Evolutionary conservation across 2,329 filamentous ascomycete genomes (phyloP).

Genomic region (Aspergillus hortae): DNA sequence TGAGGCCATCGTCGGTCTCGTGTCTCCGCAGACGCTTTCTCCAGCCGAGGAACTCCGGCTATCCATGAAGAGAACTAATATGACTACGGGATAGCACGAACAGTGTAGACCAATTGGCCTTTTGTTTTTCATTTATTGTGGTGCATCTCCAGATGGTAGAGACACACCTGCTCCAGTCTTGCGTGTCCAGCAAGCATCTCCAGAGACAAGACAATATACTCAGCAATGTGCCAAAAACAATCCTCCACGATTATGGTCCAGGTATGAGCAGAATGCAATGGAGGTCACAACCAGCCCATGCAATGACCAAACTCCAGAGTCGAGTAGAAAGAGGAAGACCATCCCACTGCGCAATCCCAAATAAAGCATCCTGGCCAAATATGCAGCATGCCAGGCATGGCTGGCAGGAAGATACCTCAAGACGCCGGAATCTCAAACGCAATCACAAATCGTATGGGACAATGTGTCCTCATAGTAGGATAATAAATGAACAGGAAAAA

Average conservation of each 20-base stretch:
- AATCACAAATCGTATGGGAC: constrained; percentile 12
- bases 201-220: neutral
- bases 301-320: neutral
- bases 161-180: constrained; percentile 1
- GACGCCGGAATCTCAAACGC: constrained; percentile 20
- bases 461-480: constrained; percentile 2
- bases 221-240: neutral
- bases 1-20: no score
- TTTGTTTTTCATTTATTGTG: constrained; percentile 1
- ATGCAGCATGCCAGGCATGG: constrained; percentile 18
- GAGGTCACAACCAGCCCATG: neutral
- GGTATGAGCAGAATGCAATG: neutral
- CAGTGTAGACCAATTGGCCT: constrained; percentile 1
- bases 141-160: neutral
- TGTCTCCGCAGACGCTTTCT: no score
- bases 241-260: neutral
- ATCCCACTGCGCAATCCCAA: neutral
- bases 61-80: neutral
- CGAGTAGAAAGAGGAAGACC: no score
- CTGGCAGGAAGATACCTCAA: constrained; percentile 21
- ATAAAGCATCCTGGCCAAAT: constrained; percentile 17
- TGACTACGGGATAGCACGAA: neutral
- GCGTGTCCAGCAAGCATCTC: neutral
- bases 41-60: neutral
- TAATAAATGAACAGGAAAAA: constrained; percentile 16